Evolutionary conservation across 2,329 filamentous ascomycete genomes (phyloP).

Genomic region (Sporothrix dimorphospora): DNA sequence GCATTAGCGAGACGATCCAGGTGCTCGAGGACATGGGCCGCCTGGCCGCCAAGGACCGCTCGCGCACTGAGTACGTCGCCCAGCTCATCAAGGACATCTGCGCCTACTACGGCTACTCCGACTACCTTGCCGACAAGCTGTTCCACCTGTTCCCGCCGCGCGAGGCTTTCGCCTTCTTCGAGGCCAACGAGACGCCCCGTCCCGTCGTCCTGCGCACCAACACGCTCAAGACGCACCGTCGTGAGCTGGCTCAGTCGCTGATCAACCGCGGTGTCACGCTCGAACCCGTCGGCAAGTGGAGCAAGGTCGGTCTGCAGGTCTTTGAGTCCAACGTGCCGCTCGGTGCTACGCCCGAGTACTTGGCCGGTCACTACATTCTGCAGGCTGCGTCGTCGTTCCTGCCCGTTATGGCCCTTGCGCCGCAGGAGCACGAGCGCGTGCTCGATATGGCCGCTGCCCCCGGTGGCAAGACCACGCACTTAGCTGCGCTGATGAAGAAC

Average conservation of each 20-base stretch:
- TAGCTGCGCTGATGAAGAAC: conserved; percentile 97
- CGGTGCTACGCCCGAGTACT: conserved; percentile 94
- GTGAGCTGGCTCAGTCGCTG: conserved; percentile 86
- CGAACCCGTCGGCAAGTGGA: conserved; percentile 98
- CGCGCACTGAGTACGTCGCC: conserved; percentile 82
- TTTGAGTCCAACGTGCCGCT: conserved; percentile 87
- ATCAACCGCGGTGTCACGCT: conserved; percentile 96
- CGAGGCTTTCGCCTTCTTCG: conserved; percentile 97
- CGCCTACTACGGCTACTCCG: conserved; percentile 94
- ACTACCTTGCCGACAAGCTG: conserved; percentile 93
- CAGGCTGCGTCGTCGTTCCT: conserved; percentile 97
- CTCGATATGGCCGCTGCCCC: conserved; percentile 95
- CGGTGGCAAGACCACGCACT: conserved; percentile 94
- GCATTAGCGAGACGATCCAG: conserved; percentile 91
- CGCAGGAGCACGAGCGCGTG: conserved; percentile 87
- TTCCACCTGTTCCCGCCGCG: conserved; percentile 88
- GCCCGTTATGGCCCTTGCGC: conserved; percentile 94
- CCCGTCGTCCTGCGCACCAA: conserved; percentile 97
- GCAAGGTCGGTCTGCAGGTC: conserved; percentile 93
- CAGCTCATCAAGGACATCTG: conserved; percentile 91
- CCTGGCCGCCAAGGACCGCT: conserved; percentile 76
- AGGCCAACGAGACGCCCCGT: conserved; percentile 91
- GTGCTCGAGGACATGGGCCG: conserved; percentile 88
- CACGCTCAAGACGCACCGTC: conserved; percentile 75
- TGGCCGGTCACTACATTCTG: conserved; percentile 96